Percentiles rank a stretch among this genome's conserved stretches.
Conservation (phyloP, 2,329 filamentous ascomycete species). For the Diaporthe capsici region DNA sequence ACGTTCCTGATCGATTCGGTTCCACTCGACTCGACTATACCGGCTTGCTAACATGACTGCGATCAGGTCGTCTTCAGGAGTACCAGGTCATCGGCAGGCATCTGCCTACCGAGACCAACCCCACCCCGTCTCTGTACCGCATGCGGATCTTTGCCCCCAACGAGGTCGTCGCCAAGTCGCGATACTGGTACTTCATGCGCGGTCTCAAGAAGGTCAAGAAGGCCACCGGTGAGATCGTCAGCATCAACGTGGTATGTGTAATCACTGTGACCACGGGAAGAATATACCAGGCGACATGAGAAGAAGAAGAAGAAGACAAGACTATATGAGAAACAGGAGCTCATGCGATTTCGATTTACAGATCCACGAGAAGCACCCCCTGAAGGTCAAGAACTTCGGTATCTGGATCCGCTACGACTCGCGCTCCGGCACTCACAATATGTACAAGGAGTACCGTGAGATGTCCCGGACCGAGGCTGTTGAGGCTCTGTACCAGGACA, state of each 20-base stretch:
- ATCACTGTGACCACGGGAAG: conserved; percentile 34
- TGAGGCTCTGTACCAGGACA: conserved; percentile 98
- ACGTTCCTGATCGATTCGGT: neutral
- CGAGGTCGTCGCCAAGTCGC: conserved; percentile 98
- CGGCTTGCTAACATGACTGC: conserved; percentile 36
- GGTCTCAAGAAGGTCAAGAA: conserved; percentile 99
- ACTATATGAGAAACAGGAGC: conserved; percentile 7
- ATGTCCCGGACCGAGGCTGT: conserved; percentile 96
- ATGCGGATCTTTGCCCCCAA: conserved; percentile 99
- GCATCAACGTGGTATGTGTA: conserved; percentile 88
- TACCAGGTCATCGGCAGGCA: conserved; percentile 99
- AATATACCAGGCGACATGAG: conserved; percentile 30
- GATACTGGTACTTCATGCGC: conserved; percentile 99
- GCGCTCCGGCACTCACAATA: conserved; percentile 99
- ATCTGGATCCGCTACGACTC: conserved; percentile 99
- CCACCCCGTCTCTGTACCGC: conserved; percentile 98
- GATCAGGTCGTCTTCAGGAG: conserved; percentile 97
- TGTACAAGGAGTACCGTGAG: conserved; percentile 99
- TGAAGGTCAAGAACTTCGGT: conserved; percentile 99
- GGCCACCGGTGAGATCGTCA: conserved; percentile 99
- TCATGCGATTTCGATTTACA: conserved; percentile 54
- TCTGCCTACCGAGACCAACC: conserved; percentile 97
- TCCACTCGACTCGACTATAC: neutral
- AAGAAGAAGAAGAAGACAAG: neutral
- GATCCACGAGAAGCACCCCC: conserved; percentile 99